Base-by-base conservation (phyloP, 352 stramenopile species). In the Globisporangium okanoganense region DNA sequence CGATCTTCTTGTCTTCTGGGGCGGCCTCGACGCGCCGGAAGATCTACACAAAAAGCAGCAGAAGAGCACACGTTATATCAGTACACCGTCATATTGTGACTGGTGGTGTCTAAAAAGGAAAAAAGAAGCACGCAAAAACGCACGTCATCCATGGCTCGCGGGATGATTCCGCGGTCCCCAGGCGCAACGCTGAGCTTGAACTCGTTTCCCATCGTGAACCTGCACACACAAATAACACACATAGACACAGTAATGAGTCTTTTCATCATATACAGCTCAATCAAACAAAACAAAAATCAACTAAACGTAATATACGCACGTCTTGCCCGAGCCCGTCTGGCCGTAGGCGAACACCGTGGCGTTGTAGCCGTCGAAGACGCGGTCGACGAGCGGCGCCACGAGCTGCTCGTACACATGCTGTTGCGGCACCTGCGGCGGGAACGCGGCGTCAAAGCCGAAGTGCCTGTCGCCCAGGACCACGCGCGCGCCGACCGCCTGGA, bases 311-410 rank as follows among this genome's bases (percentile, higher is more conserved):
- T 8, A 9, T 3, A 73, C 72, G 62, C 50, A 89, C 63, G 85
- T 92, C 60, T 94, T 94, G 24, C 85, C 82, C 0, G 82, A 91
- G 29, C 94, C 92, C 2, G 94, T 98, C 72, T 98, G 94, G 5
- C 95, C 94, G 70, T 98, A 98, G 2, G 95, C 94, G 54, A 98
- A 88, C 58, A 98, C 92, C 5, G 94, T 98, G 20, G 91, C 76
- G 79, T 98, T 98, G 75, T 97, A 98, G 24, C 94, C 94, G 58
- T 97, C 78, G 54, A 99, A 94, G 80, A 95, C 97, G 35, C 88
- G 73, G 25, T 91, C 70, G 5, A 96, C 54, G 35, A 97, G 67
- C 20, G 82, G 74, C 48, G 61, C 48, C 24, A 94, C 75, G 36
- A 92, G 68, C 22, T 50, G 43, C 10, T 75, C 58, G 48, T 87